These are phyloP conservation scores for Boletus rufocinnamomeus DNA, from an alignment of 768 basidiomycete genomes.

Conservation along the genomic window DNA sequence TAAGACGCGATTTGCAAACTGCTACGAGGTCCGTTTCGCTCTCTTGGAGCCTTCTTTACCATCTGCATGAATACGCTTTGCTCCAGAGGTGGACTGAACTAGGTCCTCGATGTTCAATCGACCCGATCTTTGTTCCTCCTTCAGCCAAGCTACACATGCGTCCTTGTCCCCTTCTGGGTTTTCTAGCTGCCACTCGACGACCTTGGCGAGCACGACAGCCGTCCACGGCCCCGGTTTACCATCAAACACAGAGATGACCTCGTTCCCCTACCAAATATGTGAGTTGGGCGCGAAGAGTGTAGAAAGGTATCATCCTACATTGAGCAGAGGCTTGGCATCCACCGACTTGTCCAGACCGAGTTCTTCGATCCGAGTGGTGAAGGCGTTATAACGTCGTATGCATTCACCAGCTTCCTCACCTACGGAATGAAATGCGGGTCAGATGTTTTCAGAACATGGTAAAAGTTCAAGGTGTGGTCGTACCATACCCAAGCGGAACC, in stretches of 20 bases:
- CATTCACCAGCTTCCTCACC: conserved; percentile 47
- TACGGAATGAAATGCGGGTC: conserved; percentile 30
- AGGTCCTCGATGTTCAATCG: conserved; percentile 39
- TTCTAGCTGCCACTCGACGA: conserved; percentile 86
- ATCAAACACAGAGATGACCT: conserved; percentile 56
- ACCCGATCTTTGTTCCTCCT: conserved; percentile 51
- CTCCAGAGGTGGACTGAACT: conserved; percentile 16
- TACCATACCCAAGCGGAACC: conserved; percentile 51
- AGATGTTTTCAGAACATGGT: not conserved
- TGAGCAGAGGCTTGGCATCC: conserved; percentile 72
- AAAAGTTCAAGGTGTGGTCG: conserved; percentile 6
- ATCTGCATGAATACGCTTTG: conserved; percentile 29
- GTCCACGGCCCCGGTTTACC: conserved; percentile 73
- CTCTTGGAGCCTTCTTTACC: conserved; percentile 32
- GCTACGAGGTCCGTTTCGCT: conserved; percentile 27
- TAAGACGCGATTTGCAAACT: not conserved
- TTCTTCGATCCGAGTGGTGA: conserved; percentile 60
- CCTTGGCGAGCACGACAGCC: conserved; percentile 56
- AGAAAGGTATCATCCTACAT: conserved; percentile 52
- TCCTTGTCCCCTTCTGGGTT: conserved; percentile 67
- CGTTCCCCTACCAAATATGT: conserved; percentile 59
- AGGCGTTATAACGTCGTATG: conserved; percentile 64
- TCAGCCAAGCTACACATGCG: conserved; percentile 71
- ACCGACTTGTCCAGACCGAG: conserved; percentile 60
- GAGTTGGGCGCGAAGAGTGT: not conserved